Evolutionary conservation across 805 yeast genomes (phyloP), one percentile per base, ranked within the genome.

Genomic region (Tetrapisispora pingtungensis): DNA sequence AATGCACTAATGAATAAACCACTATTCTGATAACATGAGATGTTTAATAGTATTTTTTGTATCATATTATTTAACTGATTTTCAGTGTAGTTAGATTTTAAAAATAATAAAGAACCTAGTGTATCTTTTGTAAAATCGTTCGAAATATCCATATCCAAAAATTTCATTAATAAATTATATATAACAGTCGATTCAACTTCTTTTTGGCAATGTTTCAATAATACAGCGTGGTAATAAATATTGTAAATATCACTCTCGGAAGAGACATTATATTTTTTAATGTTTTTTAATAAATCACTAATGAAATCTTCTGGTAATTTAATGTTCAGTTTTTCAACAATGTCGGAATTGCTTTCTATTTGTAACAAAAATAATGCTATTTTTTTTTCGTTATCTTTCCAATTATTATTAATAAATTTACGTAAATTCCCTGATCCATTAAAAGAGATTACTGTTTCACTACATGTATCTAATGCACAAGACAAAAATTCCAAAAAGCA

Each of bases 201-300:
- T 10, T 56, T 55, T 14, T 65, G 51, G 7, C 71, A 62, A 49
- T 65, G 54, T 34, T 62, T 67, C 33, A 78, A 53, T 15, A 78
- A 49, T 2, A 68, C 49, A 13, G 75, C 49, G 56, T 77, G 71
- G 84, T 84, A 78, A 52, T 72, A 72, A 5, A 74, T 52, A 6
- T 72, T 72, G 22, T 65, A 55, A n/a, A 69, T 24, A 28, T 19
- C 26, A 8, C 27, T n/a, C n/a, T 39, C 41, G 8, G 48, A 31
- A 4, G 19, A 13, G 4, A 18, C n/a, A 10, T 43, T 24, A 10
- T 33, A 48, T 46, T 33, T 42, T 49, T 33, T 48, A 41, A 54
- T 26, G 10, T 22, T 30, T 2, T 38, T n/a, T 13, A 48, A 31
- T 1, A 52, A 33, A 1, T 40, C 36, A n/a, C 37, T 34, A 7